Base-by-base conservation (phyloP, 306 rosid genomes). In the Lithocarpus polystachyus region DNA sequence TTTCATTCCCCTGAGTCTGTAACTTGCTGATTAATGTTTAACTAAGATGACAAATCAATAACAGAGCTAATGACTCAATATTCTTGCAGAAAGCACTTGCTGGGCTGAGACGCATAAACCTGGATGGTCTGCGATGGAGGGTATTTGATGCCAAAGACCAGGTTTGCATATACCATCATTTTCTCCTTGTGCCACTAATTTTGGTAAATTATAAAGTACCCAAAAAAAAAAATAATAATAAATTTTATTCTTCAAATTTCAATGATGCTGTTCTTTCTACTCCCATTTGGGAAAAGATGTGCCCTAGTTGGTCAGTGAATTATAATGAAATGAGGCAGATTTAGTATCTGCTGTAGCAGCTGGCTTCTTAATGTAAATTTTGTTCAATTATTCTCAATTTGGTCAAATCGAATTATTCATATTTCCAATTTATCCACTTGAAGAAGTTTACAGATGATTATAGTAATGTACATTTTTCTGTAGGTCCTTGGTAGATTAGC, bases 401-500 rank as follows among this genome's bases (percentile, higher is more conserved):
- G n/a, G n/a, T n/a, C n/a, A n/a, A n/a, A n/a, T n/a, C n/a, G n/a
- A 18, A 40, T 22, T 5, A 31, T 75, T 23, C 17, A n/a, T 62
- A 17, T 74, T 33, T 53, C 24, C 35, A 40, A 24, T 68, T 85
- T 73, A 2, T 78, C 43, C 75, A 68, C 62, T 45, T 74, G 81
- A 73, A 77, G 62, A 56, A 56, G 51, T 68, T 60, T 28, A 12
- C 23, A 20, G 10, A 45, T n/a, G n/a, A 71, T 75, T 45, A 77
- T 78, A 61, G 48, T 6, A 35, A 57, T 71, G 70, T 28, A 11
- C 22, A 37, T 73, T 48, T 76, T 52, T 33, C 37, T 24, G 19
- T 68, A 94, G 98, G 85, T 95, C 78, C 99, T 95, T 84, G 98
- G 99, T 26, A 95, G 99, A 87, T 75, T 92, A 75, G 99, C 99